Conservation (phyloP, 2,329 filamentous ascomycete species). For the Colletotrichum navitas region DNA sequence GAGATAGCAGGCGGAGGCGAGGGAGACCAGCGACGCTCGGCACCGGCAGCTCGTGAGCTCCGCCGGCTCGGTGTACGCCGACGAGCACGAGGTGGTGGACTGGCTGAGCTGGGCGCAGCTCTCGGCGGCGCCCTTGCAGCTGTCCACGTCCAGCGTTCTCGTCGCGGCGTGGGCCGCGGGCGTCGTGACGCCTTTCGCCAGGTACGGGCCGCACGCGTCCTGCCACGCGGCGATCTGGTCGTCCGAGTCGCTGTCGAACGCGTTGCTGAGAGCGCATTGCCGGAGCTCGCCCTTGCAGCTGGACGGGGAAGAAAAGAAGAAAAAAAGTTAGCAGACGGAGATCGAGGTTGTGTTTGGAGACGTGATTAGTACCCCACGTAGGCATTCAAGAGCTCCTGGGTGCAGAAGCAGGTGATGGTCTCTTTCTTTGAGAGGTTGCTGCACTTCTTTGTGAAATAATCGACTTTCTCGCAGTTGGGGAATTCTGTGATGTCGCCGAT, state of each 20-base stretch:
- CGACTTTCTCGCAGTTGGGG: slow-evolving; percentile 10
- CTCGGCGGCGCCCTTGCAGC: neutral
- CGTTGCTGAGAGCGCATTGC: slow-evolving; percentile 9
- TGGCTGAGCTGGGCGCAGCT: slow-evolving; percentile 20
- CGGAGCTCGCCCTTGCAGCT: slow-evolving; percentile 23
- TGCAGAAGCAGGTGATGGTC: slow-evolving; percentile 19
- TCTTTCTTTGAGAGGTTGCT: slow-evolving; percentile 12
- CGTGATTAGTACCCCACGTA: slow-evolving; percentile 10
- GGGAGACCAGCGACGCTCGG: slow-evolving; percentile 3
- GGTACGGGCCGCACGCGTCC: slow-evolving; percentile 19
- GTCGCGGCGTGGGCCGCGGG: slow-evolving; percentile 6
- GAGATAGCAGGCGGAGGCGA: slow-evolving; percentile 16
- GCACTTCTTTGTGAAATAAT: slow-evolving; percentile 1
- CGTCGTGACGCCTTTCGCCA: neutral
- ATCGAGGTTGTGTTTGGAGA: no score
- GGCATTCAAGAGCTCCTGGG: slow-evolving; percentile 18
- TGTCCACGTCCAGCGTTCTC: slow-evolving; percentile 4
- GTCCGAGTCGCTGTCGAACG: slow-evolving; percentile 17
- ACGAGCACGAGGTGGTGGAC: slow-evolving; percentile 3
- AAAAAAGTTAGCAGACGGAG: no score
- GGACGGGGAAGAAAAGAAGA: no score
- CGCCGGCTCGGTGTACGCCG: neutral
- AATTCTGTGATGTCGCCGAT: slow-evolving; percentile 7
- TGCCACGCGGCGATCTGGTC: slow-evolving; percentile 16
- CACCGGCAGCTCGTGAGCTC: slow-evolving; percentile 26